phyloP scores from a whole-genome alignment of 2,329 filamentous ascomycete species.

The Fusarium sp. region DNA sequence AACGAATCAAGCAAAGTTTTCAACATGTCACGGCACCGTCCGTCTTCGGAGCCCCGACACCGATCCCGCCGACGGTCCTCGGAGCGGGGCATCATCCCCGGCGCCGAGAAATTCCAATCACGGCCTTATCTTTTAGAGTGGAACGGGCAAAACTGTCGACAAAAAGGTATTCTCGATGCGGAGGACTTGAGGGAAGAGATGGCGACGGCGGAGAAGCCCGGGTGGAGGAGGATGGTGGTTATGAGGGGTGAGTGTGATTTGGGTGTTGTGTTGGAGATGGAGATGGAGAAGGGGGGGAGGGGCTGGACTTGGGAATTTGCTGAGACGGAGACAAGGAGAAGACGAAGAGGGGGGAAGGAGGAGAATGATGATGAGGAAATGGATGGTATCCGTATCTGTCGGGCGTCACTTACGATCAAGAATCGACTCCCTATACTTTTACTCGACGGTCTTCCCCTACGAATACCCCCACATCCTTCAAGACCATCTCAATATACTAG shows the following conservation, averaged over 20 bases:
- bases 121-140: constrained; percentile 42
- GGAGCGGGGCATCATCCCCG: constrained; percentile 28
- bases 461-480: constrained; percentile 1
- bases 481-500: constrained; percentile 11
- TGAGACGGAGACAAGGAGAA: constrained; percentile 18
- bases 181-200: constrained; percentile 37
- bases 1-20: not conserved
- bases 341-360: not conserved
- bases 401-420: constrained; percentile 32
- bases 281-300: constrained; percentile 22
- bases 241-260: constrained; percentile 38
- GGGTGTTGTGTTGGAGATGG: constrained; percentile 29
- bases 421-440: constrained; percentile 37
- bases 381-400: constrained; percentile 36
- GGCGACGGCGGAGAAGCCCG: constrained; percentile 20
- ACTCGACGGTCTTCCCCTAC: constrained; percentile 35
- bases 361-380: not conserved
- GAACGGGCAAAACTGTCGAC: constrained; percentile 34
- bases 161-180: constrained; percentile 22
- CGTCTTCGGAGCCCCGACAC: constrained; percentile 31
- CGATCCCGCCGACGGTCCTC: constrained; percentile 34
- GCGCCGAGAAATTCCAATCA: constrained; percentile 4
- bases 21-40: constrained; percentile 34
- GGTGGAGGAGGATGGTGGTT: constrained; percentile 38
- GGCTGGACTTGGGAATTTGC: constrained; percentile 43